Evolutionary conservation across 768 basidiomycete species (phyloP).

Genomic region (Tremella fuciformis): DNA sequence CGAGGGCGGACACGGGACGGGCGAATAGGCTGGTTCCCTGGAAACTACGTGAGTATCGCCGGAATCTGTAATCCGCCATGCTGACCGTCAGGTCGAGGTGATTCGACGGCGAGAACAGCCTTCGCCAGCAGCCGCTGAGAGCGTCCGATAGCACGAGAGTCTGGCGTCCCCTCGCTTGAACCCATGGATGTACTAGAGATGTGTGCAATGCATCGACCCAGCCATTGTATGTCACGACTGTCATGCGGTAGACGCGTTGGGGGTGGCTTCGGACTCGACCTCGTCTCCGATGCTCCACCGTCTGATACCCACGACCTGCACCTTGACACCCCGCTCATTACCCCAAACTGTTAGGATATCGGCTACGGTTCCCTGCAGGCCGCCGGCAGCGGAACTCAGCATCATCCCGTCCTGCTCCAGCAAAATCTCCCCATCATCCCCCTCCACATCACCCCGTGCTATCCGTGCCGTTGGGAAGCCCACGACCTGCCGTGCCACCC

Average conservation of each 20-base stretch:
- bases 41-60: constrained; percentile 64
- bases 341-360: constrained; percentile 46
- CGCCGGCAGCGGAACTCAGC: constrained; percentile 15
- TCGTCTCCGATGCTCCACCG: constrained; percentile 47
- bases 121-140: not conserved
- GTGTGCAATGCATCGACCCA: no score
- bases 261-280: not conserved
- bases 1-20: constrained; percentile 88
- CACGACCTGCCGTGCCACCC: constrained; percentile 77
- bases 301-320: constrained; percentile 43
- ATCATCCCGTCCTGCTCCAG: constrained; percentile 48
- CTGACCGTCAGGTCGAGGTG: constrained; percentile 31
- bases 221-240: no score
- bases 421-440: constrained; percentile 38
- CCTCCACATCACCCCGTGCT: constrained; percentile 12
- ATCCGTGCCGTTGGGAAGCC: constrained; percentile 71
- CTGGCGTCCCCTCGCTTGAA: no score
- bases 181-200: no score
- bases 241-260: no score
- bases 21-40: constrained; percentile 90
- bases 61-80: not conserved
- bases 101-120: constrained; percentile 25
- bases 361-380: constrained; percentile 37
- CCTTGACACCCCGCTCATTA: constrained; percentile 34
- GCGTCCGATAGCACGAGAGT: no score